Evolutionary conservation across 2,329 filamentous ascomycete species (phyloP).

Genomic region (Colletotrichum incanum): DNA sequence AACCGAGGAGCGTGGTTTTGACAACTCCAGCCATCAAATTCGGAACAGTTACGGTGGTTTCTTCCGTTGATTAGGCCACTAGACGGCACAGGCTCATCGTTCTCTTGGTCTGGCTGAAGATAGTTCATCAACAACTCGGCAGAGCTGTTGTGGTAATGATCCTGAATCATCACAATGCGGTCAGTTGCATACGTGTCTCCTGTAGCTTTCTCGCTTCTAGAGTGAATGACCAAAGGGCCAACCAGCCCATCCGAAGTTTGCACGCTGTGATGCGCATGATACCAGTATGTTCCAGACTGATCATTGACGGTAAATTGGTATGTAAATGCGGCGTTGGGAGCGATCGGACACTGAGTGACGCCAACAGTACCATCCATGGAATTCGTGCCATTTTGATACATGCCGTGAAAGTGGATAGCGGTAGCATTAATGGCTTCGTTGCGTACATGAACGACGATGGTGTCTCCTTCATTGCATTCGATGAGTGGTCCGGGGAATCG

Average conservation of each 20-base stretch:
- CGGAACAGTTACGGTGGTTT: conserved; percentile 52
- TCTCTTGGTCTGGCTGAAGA: conserved; percentile 67
- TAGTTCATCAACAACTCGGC: conserved; percentile 68
- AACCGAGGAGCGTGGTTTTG: conserved; percentile 50
- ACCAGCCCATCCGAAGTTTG: conserved; percentile 80
- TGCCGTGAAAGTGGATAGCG: conserved; percentile 82
- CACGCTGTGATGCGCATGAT: conserved; percentile 77
- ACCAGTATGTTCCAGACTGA: conserved; percentile 68
- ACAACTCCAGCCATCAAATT: conserved; percentile 60
- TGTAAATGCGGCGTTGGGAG: conserved; percentile 73
- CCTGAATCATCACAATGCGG: conserved; percentile 77
- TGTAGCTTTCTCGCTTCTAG: conserved; percentile 58
- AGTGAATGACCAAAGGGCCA: conserved; percentile 77
- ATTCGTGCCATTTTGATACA: conserved; percentile 83
- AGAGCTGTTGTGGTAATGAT: conserved; percentile 78
- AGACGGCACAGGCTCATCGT: conserved; percentile 77
- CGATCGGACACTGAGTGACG: conserved; percentile 78
- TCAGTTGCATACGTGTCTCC: conserved; percentile 59
- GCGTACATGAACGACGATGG: conserved; percentile 76
- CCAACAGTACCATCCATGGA: conserved; percentile 81
- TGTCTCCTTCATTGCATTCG: conserved; percentile 81
- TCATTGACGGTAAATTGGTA: conserved; percentile 77
- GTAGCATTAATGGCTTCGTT: conserved; percentile 79
- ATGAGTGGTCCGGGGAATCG: conserved; percentile 82
- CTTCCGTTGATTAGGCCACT: conserved; percentile 75